Evolutionary conservation across 805 yeast species (phyloP), one percentile per base, ranked within the genome.

Genomic region (Komagataella kurtzmanii): DNA sequence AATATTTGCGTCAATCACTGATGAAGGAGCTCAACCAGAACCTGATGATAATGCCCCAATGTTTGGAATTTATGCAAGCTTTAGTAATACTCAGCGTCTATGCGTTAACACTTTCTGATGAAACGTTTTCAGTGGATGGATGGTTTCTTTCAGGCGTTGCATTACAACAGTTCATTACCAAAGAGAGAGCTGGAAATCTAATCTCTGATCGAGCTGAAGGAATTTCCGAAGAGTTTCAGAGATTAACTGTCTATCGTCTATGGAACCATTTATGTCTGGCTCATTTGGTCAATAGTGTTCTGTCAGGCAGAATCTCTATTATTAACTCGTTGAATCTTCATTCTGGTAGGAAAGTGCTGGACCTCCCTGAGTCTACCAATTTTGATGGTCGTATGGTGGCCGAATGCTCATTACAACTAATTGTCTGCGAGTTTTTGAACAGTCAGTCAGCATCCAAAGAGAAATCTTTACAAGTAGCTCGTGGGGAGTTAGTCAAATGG

Each of bases 371-470:
- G 43, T 78, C 89, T 2, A 83, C 89, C 5, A 83, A 84, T 59
- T 86, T 85, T 61, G 95, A 86, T 61, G 88, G 86, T n/a, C 66
- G 93, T 53, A 83, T 86, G 79, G 82, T 85, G 6, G 82, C 88
- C 45, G 95, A 86, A 63, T 79, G 84, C 50, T 76, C 81, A 17
- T 70, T 84, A 8, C 78, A 82, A 51, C 62, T 77, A 17, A 71
- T 79, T 10, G 70, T 81, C 0, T 83, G 83, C 64, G 76, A 76
- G 52, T 83, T 71, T 61, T 66, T 81, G 18, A 83, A 81, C 53
- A 61, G 64, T 17, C 23, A 24, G n/a, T 18, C 44, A 17, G 47
- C 46, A 19, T 24, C 46, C 51, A 54, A 60, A 10, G 45, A 49
- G 36, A 57, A 53, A 49, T 63, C 65, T 51, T 71, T 69, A 53